These are phyloP conservation scores for Fusarium buharicum DNA, from an alignment of 2,329 filamentous ascomycete species.

Conservation along the genomic window DNA sequence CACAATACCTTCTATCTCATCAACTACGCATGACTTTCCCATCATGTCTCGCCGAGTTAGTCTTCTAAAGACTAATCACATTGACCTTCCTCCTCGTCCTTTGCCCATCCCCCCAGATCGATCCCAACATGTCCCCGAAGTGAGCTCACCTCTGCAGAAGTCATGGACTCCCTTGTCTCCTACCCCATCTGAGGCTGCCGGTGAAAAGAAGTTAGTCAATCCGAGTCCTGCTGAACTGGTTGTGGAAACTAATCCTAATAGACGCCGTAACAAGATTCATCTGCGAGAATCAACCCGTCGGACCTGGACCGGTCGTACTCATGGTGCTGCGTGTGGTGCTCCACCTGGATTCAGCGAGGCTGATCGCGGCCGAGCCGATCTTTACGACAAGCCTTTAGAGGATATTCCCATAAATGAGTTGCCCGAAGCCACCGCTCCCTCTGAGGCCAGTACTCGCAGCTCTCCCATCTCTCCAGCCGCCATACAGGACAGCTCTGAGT, in stretches of 20 bases:
- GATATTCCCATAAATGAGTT: not conserved
- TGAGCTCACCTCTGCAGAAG: not conserved
- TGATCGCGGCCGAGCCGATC: slow-evolving; percentile 1
- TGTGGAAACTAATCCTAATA: too few relatives aligned
- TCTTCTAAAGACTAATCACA: not conserved
- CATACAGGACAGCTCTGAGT: not conserved
- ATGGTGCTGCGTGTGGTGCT: not conserved
- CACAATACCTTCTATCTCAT: not conserved
- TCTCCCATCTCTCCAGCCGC: not conserved
- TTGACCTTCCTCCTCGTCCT: not conserved
- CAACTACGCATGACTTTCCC: not conserved
- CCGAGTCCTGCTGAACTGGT: too few relatives aligned
- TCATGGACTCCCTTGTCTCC: not conserved
- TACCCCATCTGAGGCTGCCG: not conserved
- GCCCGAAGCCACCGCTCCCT: not conserved
- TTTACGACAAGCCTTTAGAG: not conserved
- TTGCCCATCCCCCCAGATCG: not conserved
- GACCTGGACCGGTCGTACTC: too few relatives aligned
- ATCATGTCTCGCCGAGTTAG: slow-evolving; percentile 1
- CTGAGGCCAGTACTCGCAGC: not conserved
- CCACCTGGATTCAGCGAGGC: slow-evolving; percentile 11
- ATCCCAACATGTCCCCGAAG: not conserved
- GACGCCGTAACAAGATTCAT: not conserved
- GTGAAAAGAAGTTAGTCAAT: not conserved
- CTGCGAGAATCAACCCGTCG: not conserved